A percentile compares a stretch with the other conserved stretches of the same genome.
phyloP scores from a whole-genome alignment of 192 early-diverging fungal species.

The Backusella liffmaniae region DNA sequence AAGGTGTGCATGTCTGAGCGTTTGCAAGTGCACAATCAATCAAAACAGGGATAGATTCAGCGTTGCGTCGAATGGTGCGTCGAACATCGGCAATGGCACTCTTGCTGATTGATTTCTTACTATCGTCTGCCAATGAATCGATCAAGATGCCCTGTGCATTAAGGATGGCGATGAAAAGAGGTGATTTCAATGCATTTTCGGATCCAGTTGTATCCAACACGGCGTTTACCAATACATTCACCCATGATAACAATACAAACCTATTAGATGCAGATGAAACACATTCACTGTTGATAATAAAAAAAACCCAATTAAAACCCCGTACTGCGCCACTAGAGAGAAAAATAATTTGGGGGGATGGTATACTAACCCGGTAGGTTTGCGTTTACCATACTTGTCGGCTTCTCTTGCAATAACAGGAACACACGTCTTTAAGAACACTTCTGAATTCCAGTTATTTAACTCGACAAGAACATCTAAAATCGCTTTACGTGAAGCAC shows the following conservation, averaged over 20 bases:
- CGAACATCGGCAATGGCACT: conserved; percentile 56
- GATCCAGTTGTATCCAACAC: conserved; percentile 23
- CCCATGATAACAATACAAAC: conserved; percentile 66
- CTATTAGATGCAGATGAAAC: conserved; percentile 54
- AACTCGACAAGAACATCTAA: conserved; percentile 57
- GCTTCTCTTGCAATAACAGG: conserved; percentile 51
- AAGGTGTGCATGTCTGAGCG: conserved; percentile 40
- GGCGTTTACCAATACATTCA: conserved; percentile 48
- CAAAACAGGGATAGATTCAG: conserved; percentile 49
- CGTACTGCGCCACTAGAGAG: conserved; percentile 7
- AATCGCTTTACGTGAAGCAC: conserved; percentile 59
- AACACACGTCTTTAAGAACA: conserved; percentile 57
- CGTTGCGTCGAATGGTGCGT: conserved; percentile 53
- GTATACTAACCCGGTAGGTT: conserved; percentile 40
- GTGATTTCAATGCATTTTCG: conserved; percentile 22
- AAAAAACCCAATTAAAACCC: not conserved
- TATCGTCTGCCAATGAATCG: conserved; percentile 47
- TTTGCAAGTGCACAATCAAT: conserved; percentile 45
- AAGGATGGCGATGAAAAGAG: conserved; percentile 33
- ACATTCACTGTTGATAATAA: conserved; percentile 24
- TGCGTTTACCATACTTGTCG: conserved; percentile 43
- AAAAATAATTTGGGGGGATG: not conserved
- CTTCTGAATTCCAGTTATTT: conserved; percentile 52
- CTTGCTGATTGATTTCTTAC: conserved; percentile 49
- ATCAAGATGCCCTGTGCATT: conserved; percentile 50